These are phyloP conservation scores for Termitomyces titanicus DNA, from an alignment of 768 basidiomycete species.

Conservation along the genomic window DNA sequence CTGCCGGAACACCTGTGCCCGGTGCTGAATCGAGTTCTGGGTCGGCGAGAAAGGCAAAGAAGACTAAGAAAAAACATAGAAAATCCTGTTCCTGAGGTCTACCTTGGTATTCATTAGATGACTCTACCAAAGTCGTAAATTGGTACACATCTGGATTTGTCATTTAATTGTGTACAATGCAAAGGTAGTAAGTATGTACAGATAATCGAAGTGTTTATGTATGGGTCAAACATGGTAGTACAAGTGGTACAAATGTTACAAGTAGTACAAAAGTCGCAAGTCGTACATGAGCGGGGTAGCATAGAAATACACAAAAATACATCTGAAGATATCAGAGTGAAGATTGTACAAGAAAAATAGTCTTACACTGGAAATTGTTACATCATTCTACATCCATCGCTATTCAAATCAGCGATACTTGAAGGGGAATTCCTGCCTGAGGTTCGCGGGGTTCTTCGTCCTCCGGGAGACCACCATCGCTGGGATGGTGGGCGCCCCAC, in stretches of 20 bases:
- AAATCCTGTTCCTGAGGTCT: constrained; percentile 13
- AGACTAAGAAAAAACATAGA: constrained; percentile 31
- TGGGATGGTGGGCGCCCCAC: constrained; percentile 19
- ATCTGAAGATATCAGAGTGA: constrained; percentile 14
- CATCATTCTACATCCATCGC: constrained; percentile 70
- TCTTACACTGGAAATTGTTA: constrained; percentile 27
- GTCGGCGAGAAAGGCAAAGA: constrained; percentile 24
- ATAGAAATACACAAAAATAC: neutral
- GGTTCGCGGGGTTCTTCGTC: constrained; percentile 26
- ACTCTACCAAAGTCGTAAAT: neutral
- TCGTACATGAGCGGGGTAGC: neutral
- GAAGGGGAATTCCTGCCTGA: constrained; percentile 51
- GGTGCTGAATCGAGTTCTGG: constrained; percentile 3
- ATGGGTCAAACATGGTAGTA: too few species aligned
- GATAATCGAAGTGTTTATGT: neutral
- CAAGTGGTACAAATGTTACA: neutral
- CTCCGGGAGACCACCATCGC: constrained; percentile 58
- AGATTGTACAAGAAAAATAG: constrained; percentile 8
- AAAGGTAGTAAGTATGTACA: constrained; percentile 4
- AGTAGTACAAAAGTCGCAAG: neutral
- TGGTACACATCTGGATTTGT: neutral
- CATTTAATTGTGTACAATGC: constrained; percentile 1
- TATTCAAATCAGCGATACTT: constrained; percentile 40
- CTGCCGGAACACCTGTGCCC: constrained; percentile 5
- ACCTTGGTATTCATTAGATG: neutral